phyloP scores from a whole-genome alignment of 192 early-diverging fungal species.

The Gigaspora rosea region DNA sequence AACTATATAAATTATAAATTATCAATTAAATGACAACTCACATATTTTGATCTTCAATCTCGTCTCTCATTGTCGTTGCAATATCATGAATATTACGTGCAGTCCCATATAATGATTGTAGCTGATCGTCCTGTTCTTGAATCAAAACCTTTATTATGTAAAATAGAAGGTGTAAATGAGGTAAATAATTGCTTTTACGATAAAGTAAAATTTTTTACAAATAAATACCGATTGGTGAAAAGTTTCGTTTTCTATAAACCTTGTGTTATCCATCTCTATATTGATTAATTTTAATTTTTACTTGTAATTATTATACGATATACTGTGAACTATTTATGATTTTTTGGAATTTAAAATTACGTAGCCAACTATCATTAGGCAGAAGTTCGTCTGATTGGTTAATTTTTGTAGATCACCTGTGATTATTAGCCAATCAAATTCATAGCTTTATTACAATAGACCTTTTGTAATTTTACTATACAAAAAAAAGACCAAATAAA shows the following conservation, averaged over 20 bases:
- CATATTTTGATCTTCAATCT: slow-evolving; percentile 59
- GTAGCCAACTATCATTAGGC: no score
- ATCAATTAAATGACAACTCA: not conserved
- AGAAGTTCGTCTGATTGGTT: no score
- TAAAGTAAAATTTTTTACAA: not conserved
- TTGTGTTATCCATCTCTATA: slow-evolving; percentile 33
- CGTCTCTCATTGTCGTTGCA: slow-evolving; percentile 56
- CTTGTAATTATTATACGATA: no score
- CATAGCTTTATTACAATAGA: no score
- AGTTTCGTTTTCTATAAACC: slow-evolving; percentile 40
- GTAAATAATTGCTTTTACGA: not conserved
- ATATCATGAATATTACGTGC: slow-evolving; percentile 60
- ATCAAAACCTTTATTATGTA: slow-evolving; percentile 46
- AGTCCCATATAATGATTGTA: slow-evolving; percentile 58
- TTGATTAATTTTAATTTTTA: no score
- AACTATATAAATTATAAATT: not conserved
- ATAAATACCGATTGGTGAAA: slow-evolving; percentile 40
- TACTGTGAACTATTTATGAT: no score
- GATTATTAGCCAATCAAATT: no score
- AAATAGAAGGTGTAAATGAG: not conserved
- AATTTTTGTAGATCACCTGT: no score
- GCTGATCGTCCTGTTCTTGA: slow-evolving; percentile 59
- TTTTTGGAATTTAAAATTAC: no score
- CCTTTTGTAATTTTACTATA: no score
- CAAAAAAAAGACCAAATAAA: no score